A percentile compares a stretch with the other conserved stretches of the same genome.
These are phyloP conservation scores for Aspergillus sp. DNA, from an alignment of 2,329 filamentous ascomycete genomes.

Conservation along the genomic window DNA sequence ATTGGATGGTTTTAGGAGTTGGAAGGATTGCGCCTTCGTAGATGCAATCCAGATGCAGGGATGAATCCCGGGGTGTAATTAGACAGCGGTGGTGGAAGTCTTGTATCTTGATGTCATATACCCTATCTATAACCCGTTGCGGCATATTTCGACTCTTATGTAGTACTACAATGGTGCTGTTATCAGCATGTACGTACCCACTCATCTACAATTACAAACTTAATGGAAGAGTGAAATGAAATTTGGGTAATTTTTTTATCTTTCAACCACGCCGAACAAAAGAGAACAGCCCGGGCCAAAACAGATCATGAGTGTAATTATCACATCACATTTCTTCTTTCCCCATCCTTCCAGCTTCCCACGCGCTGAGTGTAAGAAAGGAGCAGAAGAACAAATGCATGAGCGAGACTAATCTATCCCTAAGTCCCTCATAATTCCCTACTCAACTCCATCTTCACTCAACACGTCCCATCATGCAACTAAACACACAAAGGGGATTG, in stretches of 20 bases:
- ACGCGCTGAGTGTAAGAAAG: not conserved
- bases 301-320: constrained; percentile 25
- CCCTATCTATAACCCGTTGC: too few relatives aligned
- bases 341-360: not conserved
- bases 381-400: not conserved
- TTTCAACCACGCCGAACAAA: constrained; percentile 22
- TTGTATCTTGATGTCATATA: too few relatives aligned
- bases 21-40: constrained; percentile 64
- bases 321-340: constrained; percentile 20
- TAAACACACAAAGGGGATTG: not conserved
- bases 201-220: constrained; percentile 7
- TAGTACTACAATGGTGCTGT: not conserved
- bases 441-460: not conserved
- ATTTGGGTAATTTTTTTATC: constrained; percentile 18
- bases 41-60: not conserved
- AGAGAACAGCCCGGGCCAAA: constrained; percentile 22
- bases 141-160: not conserved
- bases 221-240: constrained; percentile 2
- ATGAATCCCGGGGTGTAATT: too few relatives aligned
- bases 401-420: not conserved
- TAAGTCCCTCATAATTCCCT: not conserved
- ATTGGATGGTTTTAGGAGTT: constrained; percentile 91
- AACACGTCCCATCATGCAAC: not conserved
- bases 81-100: too few relatives aligned
- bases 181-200: too few relatives aligned